Base-by-base conservation (phyloP, 306 rosid genomes). In the Trifolium subterraneum region DNA sequence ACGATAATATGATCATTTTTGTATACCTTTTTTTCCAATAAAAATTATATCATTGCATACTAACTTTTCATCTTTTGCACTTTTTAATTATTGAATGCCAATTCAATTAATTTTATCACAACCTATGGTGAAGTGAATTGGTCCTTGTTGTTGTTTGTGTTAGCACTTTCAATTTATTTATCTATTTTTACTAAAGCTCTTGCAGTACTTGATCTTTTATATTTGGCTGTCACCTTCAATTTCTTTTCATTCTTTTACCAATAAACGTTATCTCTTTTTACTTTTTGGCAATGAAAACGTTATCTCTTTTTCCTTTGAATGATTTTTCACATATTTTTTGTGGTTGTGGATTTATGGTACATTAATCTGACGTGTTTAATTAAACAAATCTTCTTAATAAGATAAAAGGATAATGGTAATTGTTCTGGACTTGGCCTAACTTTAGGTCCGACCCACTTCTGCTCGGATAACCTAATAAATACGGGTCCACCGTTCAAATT, bases 81-180 rank as follows among this genome's bases (percentile, higher is more conserved):
- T 33, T 76, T 81, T 55, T 55, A n/a, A 55, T 75, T 68, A 75
- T 68, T 72, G 36, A 61, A 8, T 27, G 29, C 8, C 70, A 65
- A 50, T 7, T 80, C 38, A 42, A 58, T 45, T 47, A 42, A 58
- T 45, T 42, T 66, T 64, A 60, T 83, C 59, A n/a, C 20, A 8
- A 6, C 51, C 52, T 59, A 25, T 35, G 63, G 74, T 45, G 68
- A 3, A 0, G 31, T 27, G 31, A 79, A 60, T 23, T 75, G 44
- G 41, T 77, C 71, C 15, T 47, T 44, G 8, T 72, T 41, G 29
- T 25, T 70, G 39, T 8, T 45, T 7, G 12, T 61, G 62, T 60
- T 12, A 41, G 68, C 66, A 11, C 63, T 41, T 42, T 9, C 10
- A 16, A 13, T 58, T 64, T 4, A 27, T 39, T 19, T 29, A 42